Evolutionary conservation across 129 eudicot genomes (phyloP), one percentile per base, ranked within the genome.

Genomic region (Flaveria sonorensis): DNA sequence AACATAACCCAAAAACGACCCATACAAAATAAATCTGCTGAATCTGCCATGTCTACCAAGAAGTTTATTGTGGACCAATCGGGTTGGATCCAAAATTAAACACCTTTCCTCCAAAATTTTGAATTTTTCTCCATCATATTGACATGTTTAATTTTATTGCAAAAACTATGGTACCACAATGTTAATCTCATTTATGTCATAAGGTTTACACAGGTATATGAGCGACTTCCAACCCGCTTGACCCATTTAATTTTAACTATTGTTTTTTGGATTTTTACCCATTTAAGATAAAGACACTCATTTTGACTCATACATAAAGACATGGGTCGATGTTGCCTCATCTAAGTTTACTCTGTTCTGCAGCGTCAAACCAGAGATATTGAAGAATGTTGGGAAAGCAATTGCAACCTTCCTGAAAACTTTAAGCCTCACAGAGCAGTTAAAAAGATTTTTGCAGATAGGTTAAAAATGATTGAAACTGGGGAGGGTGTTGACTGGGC

Each of bases 401-500:
- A 87, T 93, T 64, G 88, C 97, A 60, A 80, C 87, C 28, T 79
- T 76, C 98, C 98, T 0, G 95, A 90, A 55, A 84, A 51, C 23
- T 93, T 93, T 68, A 93, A 90, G 86, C 89, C 98, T 51, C 98
- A 93, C 81, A 90, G 90, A 85, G 96, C 92, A 56, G 92, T 93
- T 47, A 90, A 90, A 81, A 93, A 85, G 84, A 87, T 88, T 18
- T 93, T 85, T 90, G 87, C 84, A 7, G 95, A 93, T 15, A 93
- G 98, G 64, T 78, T 89, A 19, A 91, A 93, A 46, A 76, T 76
- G 80, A 76, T 76, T 7, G 80, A 76, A 63, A 76, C 80, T 1
- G 80, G 80, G 26, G 98, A 90, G 70, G 98, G 97, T 45, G 86
- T 93, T 74, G 98, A 93, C 78, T 93, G 98, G 98, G 98, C 98